phyloP scores from a whole-genome alignment of 139 green algal species.

The Chlorella vulgaris region DNA sequence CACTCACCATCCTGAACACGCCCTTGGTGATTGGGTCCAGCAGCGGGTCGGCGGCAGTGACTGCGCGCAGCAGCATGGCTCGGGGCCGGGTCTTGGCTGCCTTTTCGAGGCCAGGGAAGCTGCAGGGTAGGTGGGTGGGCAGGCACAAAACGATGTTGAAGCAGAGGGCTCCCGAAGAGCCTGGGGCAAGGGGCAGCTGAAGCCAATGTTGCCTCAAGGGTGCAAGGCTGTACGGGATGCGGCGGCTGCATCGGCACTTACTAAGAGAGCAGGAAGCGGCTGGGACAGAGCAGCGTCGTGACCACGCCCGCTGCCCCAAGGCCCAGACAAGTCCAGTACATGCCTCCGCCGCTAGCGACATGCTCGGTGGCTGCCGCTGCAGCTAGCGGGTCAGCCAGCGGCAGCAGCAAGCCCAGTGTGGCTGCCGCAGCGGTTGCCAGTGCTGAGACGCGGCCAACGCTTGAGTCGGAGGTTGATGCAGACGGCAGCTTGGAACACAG shows the following conservation, averaged over 20 bases:
- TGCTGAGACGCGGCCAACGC: neutral
- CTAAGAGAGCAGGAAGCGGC: slow-evolving; percentile 26
- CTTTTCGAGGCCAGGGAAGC: slow-evolving; percentile 37
- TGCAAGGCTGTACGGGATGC: neutral
- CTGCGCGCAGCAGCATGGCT: neutral
- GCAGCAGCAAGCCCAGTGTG: slow-evolving; percentile 12
- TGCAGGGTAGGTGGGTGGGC: neutral
- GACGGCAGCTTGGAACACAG: neutral
- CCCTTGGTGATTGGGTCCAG: slow-evolving; percentile 32
- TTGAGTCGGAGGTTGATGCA: neutral
- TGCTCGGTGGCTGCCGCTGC: neutral
- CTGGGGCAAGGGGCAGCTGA: too few species aligned
- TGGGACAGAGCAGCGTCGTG: slow-evolving; percentile 16
- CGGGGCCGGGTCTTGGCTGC: neutral
- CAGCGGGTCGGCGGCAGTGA: neutral
- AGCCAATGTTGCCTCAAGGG: too few species aligned
- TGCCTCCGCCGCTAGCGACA: neutral
- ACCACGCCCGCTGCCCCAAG: neutral
- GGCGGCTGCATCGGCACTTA: neutral
- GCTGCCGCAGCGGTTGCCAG: neutral
- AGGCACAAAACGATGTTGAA: neutral
- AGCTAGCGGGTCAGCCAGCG: neutral
- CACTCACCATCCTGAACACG: slow-evolving; percentile 20
- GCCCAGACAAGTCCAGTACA: slow-evolving; percentile 9
- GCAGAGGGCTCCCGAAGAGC: neutral